Percentiles rank a stretch among this genome's conserved stretches.
These are phyloP conservation scores for Rhizoclosmatium globosum DNA, from an alignment of 192 early-diverging fungal species.

Conservation along the genomic window DNA sequence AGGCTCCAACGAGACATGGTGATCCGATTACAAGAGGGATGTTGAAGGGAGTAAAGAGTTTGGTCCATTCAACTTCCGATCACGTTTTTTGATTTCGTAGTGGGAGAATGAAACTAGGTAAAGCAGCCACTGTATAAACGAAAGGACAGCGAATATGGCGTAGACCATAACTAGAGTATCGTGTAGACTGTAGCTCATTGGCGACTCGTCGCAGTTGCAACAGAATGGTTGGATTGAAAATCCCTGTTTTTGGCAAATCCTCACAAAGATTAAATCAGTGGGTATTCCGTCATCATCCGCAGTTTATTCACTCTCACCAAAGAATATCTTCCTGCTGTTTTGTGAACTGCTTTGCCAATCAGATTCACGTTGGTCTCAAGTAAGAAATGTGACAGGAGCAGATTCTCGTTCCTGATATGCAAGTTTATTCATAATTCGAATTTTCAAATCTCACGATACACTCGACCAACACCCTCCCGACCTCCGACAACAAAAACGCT, in stretches of 20 bases:
- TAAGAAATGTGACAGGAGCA: no score
- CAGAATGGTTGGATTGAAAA: no score
- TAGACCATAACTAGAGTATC: slow-evolving; percentile 4
- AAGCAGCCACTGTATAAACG: slow-evolving; percentile 1
- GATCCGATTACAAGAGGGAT: slow-evolving; percentile 7
- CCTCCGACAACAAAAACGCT: slow-evolving; percentile 4
- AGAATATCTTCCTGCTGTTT: no score
- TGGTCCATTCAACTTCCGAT: neutral
- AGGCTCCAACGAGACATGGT: neutral
- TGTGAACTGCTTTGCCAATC: no score
- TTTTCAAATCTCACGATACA: neutral
- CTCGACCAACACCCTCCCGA: slow-evolving; percentile 23
- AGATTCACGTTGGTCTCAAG: no score
- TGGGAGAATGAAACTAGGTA: neutral
- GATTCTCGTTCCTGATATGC: no score
- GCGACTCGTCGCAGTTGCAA: no score
- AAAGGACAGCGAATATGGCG: neutral
- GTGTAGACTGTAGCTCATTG: slow-evolving; percentile 21
- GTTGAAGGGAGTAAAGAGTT: slow-evolving; percentile 30
- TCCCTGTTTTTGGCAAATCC: no score
- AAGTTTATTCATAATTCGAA: no score
- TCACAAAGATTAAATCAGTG: no score
- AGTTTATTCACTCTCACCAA: no score
- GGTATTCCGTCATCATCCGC: no score
- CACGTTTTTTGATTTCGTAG: slow-evolving; percentile 3